Evolutionary conservation across 1,139 yeast genomes (phyloP), one percentile per base, ranked within the genome.

Genomic region (Pichia sp.): DNA sequence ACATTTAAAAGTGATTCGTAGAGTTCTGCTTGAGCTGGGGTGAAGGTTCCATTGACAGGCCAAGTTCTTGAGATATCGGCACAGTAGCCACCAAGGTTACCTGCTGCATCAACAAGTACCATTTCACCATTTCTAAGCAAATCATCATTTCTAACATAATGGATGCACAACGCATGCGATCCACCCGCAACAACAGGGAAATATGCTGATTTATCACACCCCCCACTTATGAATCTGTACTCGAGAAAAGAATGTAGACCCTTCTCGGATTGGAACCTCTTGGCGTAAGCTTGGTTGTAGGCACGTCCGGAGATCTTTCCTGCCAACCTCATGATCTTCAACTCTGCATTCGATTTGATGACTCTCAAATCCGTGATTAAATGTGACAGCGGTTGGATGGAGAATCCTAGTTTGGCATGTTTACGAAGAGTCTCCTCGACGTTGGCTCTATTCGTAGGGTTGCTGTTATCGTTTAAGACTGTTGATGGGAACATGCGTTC

Each of bases 161-260:
- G 98, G 57, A 93, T 90, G 45, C 93, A 86, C 47, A 91, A 73
- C 0, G 96, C 90, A 67, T 91, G 91, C 29, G 79, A 71, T 2
- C 99, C 99, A 46, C 96, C 87, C 2, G 98, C 99, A 8, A 95
- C 96, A 9, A 95, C 99, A 0, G 99, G 98, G 34, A 92, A 81
- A 67, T 95, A 95, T 0, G 97, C 98, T 47, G 87, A 82, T 59
- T 82, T 82, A 60, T 90, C 95, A 70, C 97, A 91, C 0, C 99
- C 99, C 31, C 92, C 90, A 51, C 81, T 76, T 8, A 87, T 81
- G 69, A 93, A 92, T 64, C 85, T 80, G 68, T 89, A 89, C 59
- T 92, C 96, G 57, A 95, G 73, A 65, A 76, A 91, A n/a, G 95
- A 81, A 27, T 87, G 88, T 50, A 93, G 74, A 2, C 90, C 83